Evolutionary conservation across 129 eudicot species (phyloP).

Genomic region (Flaveria ramosissima): DNA sequence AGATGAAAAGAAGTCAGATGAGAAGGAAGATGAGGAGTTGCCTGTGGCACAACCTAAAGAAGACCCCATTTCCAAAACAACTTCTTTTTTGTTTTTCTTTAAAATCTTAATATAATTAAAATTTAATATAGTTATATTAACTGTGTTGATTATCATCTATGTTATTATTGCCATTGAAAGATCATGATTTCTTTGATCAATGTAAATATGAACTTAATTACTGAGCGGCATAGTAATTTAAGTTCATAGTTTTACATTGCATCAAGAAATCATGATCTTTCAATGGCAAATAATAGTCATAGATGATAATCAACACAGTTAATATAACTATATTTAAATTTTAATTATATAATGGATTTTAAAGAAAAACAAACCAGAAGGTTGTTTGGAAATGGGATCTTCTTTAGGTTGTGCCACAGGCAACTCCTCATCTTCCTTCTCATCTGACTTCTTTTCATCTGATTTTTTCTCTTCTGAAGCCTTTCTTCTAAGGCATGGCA

Average conservation of each 20-base stretch:
- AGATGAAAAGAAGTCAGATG: slow-evolving; percentile 30
- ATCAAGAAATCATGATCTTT: slow-evolving; percentile 5
- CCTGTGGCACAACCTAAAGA: slow-evolving; percentile 56
- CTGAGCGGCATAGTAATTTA: background rate
- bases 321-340: background rate
- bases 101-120: background rate
- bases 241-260: background rate
- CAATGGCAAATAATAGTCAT: background rate
- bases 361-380: slow-evolving; percentile 23
- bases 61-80: slow-evolving; percentile 28
- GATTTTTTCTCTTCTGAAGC: slow-evolving; percentile 24
- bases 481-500: slow-evolving; percentile 61
- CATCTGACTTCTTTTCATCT: slow-evolving; percentile 30
- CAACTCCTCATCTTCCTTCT: slow-evolving; percentile 35
- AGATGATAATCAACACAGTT: background rate
- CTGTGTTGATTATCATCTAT: background rate
- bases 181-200: slow-evolving; percentile 3
- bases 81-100: slow-evolving; percentile 21
- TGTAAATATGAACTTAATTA: background rate
- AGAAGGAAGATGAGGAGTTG: slow-evolving; percentile 35
- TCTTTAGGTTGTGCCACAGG: slow-evolving; percentile 56
- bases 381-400: slow-evolving; percentile 28
- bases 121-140: background rate
- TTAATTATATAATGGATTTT: background rate
- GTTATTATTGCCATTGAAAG: background rate